phyloP scores from a whole-genome alignment of 352 stramenopile genomes.

The Globisporangium lucens region DNA sequence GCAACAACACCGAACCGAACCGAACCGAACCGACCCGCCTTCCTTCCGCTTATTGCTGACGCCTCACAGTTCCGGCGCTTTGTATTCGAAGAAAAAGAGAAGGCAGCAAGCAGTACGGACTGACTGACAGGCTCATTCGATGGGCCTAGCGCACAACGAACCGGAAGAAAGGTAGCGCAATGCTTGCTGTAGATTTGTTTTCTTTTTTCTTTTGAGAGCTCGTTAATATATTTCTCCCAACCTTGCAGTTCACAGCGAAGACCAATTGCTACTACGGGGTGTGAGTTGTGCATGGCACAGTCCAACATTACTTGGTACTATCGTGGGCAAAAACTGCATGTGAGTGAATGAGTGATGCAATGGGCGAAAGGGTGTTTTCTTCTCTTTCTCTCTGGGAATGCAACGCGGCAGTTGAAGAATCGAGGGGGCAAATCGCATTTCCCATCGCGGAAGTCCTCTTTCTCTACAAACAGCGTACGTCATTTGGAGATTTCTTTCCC shows the following conservation, averaged over 20 bases:
- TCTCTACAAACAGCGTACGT: background rate
- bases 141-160: background rate
- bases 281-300: background rate
- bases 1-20: background rate
- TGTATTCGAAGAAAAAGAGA: background rate
- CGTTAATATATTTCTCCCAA: background rate
- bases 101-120: too few relatives aligned
- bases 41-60: background rate
- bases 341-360: background rate
- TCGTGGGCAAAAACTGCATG: background rate
- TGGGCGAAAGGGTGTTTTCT: background rate
- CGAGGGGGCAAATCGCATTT: background rate
- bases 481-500: background rate
- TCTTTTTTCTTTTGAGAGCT: background rate
- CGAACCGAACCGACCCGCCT: background rate
- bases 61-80: background rate
- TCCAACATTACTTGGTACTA: background rate
- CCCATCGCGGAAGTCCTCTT: background rate
- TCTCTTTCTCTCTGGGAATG: background rate
- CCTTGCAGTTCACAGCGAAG: background rate
- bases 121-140: background rate
- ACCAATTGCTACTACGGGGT: background rate
- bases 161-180: background rate
- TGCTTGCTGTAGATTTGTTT: background rate
- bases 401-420: background rate